Percentiles rank a stretch among this genome's conserved stretches.
Evolutionary conservation across 2,329 filamentous ascomycete genomes (phyloP).

Genomic region (Coleophoma crateriformis): DNA sequence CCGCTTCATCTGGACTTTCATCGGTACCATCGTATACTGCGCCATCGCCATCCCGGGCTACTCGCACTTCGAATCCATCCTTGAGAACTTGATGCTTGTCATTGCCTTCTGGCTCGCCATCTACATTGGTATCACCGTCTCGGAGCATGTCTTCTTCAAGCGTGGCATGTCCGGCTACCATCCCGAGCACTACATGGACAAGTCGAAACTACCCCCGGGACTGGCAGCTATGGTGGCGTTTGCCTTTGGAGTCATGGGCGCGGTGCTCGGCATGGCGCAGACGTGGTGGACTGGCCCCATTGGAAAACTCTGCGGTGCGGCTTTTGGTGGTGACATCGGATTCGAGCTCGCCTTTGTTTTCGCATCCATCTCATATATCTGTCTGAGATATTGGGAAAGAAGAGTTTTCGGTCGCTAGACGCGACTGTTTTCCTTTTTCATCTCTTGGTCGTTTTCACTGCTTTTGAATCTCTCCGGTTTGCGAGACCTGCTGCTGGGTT

Average conservation of each 20-base stretch:
- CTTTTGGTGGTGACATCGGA: conserved; percentile 48
- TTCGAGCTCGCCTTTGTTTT: conserved; percentile 65
- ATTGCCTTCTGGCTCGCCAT: conserved; percentile 72
- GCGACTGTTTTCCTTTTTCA: neutral
- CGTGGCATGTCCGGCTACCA: conserved; percentile 54
- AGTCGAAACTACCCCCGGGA: conserved; percentile 52
- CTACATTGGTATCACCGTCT: conserved; percentile 60
- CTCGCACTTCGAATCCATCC: conserved; percentile 54
- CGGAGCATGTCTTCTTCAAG: conserved; percentile 65
- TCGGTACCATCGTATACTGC: conserved; percentile 58
- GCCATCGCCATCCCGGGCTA: conserved; percentile 68
- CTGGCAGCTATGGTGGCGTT: conserved; percentile 61
- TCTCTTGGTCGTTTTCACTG: neutral
- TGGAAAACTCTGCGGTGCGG: conserved; percentile 35
- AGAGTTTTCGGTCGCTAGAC: conserved; percentile 31
- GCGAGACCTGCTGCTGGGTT: too few species aligned
- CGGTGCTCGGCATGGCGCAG: conserved; percentile 66
- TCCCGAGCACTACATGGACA: conserved; percentile 52
- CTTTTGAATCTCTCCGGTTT: too few species aligned
- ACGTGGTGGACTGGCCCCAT: conserved; percentile 65
- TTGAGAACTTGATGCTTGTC: conserved; percentile 66
- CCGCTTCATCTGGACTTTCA: conserved; percentile 60
- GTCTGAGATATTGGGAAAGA: conserved; percentile 35
- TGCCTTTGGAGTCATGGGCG: conserved; percentile 57
- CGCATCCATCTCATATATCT: conserved; percentile 43